Conservation (phyloP, 1,284 basidiomycete species). For the Puccinia hordei region DNA sequence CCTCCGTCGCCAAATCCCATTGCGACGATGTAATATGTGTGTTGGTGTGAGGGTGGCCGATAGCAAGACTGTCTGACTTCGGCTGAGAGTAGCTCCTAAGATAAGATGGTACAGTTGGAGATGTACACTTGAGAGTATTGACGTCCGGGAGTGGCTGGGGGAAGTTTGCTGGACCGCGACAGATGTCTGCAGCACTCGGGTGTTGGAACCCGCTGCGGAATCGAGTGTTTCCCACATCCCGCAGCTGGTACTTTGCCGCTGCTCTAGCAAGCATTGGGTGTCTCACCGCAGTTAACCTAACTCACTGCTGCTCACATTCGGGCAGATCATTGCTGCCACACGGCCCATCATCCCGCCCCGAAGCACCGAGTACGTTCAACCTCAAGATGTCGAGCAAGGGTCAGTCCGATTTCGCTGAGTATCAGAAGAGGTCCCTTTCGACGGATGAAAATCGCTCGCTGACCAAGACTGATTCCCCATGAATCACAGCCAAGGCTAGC, state of each 20-base stretch:
- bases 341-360: neutral
- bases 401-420: slow-evolving; percentile 5
- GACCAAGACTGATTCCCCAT: neutral
- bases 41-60: no score
- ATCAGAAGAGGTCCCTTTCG: neutral
- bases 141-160: no score
- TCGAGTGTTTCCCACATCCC: no score
- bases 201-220: no score
- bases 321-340: neutral
- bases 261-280: no score
- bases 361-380: neutral
- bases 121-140: no score
- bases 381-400: slow-evolving; percentile 49
- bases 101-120: no score
- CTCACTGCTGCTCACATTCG: neutral
- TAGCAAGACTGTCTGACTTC: no score
- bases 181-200: no score
- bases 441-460: neutral
- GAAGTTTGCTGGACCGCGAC: no score
- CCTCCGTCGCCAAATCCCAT: slow-evolving; percentile 47
- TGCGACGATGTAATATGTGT: neutral
- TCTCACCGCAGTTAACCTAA: slow-evolving; percentile 6
- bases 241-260: no score
- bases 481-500: slow-evolving; percentile 64
- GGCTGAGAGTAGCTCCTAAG: no score